Evolutionary conservation across 2,329 filamentous ascomycete genomes (phyloP).

Genomic region (Nigrograna mackinnonii): DNA sequence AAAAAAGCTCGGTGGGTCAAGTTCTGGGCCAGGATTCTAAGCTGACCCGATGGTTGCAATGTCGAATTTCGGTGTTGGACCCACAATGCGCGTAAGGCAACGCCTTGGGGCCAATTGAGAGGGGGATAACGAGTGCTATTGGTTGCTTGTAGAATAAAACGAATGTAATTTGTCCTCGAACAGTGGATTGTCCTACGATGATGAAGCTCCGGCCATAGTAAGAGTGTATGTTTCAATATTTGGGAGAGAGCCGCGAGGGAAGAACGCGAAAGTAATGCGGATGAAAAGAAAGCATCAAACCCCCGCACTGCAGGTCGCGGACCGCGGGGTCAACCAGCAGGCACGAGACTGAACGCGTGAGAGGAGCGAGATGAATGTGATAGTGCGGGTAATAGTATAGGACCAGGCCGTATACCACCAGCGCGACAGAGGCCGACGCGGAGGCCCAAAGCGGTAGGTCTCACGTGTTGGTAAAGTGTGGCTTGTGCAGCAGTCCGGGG

Average conservation of each 20-base stretch:
- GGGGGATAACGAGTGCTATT: slow-evolving; percentile 9
- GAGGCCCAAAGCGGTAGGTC: slow-evolving; percentile 21
- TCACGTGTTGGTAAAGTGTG: slow-evolving; percentile 24
- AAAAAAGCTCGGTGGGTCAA: slow-evolving; percentile 6
- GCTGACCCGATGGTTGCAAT: slow-evolving; percentile 9
- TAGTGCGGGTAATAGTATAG: slow-evolving; percentile 27
- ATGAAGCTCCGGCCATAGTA: slow-evolving; percentile 11
- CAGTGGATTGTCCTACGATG: slow-evolving; percentile 4
- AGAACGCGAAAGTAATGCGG: slow-evolving; percentile 15
- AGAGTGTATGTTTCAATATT: slow-evolving; percentile 8
- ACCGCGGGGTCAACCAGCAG: slow-evolving; percentile 23
- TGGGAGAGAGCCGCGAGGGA: slow-evolving; percentile 3
- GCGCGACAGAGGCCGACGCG: slow-evolving; percentile 21
- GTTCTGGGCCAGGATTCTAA: slow-evolving; percentile 9
- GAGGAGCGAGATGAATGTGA: slow-evolving; percentile 31
- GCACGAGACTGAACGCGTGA: slow-evolving; percentile 33
- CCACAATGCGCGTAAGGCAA: slow-evolving; percentile 7
- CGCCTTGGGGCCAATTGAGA: slow-evolving; percentile 7
- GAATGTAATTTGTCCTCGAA: slow-evolving; percentile 7
- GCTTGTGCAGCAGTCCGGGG: slow-evolving; percentile 29
- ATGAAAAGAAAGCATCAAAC: slow-evolving; percentile 21
- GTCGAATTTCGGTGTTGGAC: slow-evolving; percentile 7
- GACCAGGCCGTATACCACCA: slow-evolving; percentile 20
- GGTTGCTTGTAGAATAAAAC: slow-evolving; percentile 5
- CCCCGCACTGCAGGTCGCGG: slow-evolving; percentile 28